Conservation (phyloP, 1,284 basidiomycete genomes). For the Sporisorium sorghi region DNA sequence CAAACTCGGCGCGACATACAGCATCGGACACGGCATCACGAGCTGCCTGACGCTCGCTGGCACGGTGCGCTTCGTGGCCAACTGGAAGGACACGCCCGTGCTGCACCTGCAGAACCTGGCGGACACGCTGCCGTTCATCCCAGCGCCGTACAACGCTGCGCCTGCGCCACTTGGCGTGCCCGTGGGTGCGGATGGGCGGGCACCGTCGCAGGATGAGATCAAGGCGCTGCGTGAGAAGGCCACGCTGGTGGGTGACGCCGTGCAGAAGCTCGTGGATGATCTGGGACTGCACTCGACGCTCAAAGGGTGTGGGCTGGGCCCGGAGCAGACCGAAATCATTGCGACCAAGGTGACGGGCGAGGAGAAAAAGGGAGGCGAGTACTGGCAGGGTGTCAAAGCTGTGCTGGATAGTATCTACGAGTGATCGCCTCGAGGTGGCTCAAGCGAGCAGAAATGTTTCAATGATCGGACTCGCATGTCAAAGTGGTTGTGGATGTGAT, state of each 20-base stretch:
- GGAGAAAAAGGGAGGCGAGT: slow-evolving; percentile 33
- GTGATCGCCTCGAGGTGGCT: slow-evolving; percentile 19
- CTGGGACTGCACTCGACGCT: slow-evolving; percentile 76
- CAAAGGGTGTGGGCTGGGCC: slow-evolving; percentile 75
- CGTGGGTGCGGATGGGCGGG: neutral
- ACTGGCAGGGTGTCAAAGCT: slow-evolving; percentile 32
- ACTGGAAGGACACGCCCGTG: slow-evolving; percentile 22
- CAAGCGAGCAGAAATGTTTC: too few species aligned
- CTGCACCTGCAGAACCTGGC: slow-evolving; percentile 51
- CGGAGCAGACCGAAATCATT: slow-evolving; percentile 73
- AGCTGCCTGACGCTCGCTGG: slow-evolving; percentile 78
- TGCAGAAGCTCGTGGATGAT: slow-evolving; percentile 72
- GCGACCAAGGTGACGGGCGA: slow-evolving; percentile 72
- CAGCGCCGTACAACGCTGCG: slow-evolving; percentile 39
- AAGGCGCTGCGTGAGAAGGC: slow-evolving; percentile 27
- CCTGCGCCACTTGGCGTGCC: slow-evolving; percentile 20
- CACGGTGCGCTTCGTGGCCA: slow-evolving; percentile 33
- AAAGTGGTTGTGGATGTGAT: neutral
- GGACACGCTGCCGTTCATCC: slow-evolving; percentile 54
- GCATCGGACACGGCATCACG: slow-evolving; percentile 84
- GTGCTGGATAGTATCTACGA: slow-evolving; percentile 46
- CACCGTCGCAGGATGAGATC: slow-evolving; percentile 1
- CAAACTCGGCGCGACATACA: slow-evolving; percentile 79
- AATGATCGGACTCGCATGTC: neutral
- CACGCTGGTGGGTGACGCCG: slow-evolving; percentile 38